Evolutionary conservation across 768 basidiomycete genomes (phyloP), one percentile per base, ranked within the genome.

Genomic region (Panus rudis): DNA sequence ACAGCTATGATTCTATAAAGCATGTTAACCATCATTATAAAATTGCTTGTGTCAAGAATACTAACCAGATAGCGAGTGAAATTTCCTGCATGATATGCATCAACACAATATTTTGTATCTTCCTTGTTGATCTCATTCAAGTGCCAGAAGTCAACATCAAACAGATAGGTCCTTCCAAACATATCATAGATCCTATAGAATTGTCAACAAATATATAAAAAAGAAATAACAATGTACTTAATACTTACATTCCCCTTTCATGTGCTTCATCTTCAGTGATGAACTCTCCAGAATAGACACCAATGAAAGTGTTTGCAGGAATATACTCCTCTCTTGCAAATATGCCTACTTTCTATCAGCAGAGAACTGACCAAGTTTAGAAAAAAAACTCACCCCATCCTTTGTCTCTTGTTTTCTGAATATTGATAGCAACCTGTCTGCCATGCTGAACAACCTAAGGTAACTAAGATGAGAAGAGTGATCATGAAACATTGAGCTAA

Each of bases 21-120:
- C 30, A 25, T 24, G 10, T 10, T 39, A 8, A 42, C 16, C n/a
- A 23, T 22, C n/a, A 28, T 7, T 31, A 17, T 21, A n/a, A 22
- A 6, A 37, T n/a, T 6, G 39, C 20, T 42, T 26, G 25, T 4
- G 27, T 16, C 4, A 40, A 16, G 8, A 4, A 38, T 12, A 68
- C 77, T 54, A 57, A 88, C 91, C 52, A 93, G 63, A 55, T 88
- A 94, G 24, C 92, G 77, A n/a, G 92, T 92, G 62, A 92, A 92
- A 61, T 90, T 90, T 10, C 86, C 86, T 16, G 76, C 81, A 61
- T 93, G 90, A 58, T 84, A 94, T 4, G 92, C 92, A 63, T 94
- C 92, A 2, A 93, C 80, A 12, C 70, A 69, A 49, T 79, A 88
- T 30, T 73, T 62, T 14, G 55, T 52, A 8, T 70, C 59, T 6